A percentile compares a stretch with the other conserved stretches of the same genome.
Conservation (phyloP, 2,329 filamentous ascomycete genomes). For the Annulohypoxylon truncatum region DNA sequence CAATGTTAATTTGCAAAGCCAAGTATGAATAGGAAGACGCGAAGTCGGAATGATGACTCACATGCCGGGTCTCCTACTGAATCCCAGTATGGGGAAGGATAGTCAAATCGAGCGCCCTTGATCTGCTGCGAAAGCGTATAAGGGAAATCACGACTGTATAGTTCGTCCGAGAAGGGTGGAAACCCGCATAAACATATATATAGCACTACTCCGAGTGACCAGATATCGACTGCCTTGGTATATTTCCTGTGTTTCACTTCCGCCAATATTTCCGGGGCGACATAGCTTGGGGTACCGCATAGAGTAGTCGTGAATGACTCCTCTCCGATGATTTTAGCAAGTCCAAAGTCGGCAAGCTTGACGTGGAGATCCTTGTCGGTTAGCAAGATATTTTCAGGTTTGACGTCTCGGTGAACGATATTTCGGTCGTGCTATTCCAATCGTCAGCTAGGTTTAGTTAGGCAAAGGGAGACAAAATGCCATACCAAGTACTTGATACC, state of each 20-base stretch:
- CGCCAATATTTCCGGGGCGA: constrained; percentile 93
- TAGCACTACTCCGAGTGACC: constrained; percentile 96
- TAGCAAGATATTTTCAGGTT: constrained; percentile 94
- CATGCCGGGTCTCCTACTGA: constrained; percentile 83
- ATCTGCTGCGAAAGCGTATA: constrained; percentile 91
- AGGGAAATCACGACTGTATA: constrained; percentile 83
- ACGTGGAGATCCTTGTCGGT: constrained; percentile 86
- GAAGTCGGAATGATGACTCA: constrained; percentile 52
- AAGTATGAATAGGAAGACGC: neutral
- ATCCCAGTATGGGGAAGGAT: constrained; percentile 97
- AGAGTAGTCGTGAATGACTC: constrained; percentile 97
- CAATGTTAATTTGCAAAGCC: constrained; percentile 31
- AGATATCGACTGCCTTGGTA: constrained; percentile 93
- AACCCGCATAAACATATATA: constrained; percentile 98
- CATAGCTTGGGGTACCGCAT: constrained; percentile 96
- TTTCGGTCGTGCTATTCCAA: constrained; percentile 85
- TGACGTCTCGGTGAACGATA: constrained; percentile 97
- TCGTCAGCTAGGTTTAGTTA: constrained; percentile 45
- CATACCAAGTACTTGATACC: constrained; percentile 94
- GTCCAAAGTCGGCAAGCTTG: constrained; percentile 95
- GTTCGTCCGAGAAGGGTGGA: constrained; percentile 95
- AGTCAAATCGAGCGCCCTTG: constrained; percentile 88
- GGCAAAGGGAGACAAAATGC: constrained; percentile 26
- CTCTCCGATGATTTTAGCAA: constrained; percentile 98
- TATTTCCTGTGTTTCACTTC: constrained; percentile 86